Evolutionary conservation across 306 rosid species (phyloP).

Genomic region (Albizia julibrissin): DNA sequence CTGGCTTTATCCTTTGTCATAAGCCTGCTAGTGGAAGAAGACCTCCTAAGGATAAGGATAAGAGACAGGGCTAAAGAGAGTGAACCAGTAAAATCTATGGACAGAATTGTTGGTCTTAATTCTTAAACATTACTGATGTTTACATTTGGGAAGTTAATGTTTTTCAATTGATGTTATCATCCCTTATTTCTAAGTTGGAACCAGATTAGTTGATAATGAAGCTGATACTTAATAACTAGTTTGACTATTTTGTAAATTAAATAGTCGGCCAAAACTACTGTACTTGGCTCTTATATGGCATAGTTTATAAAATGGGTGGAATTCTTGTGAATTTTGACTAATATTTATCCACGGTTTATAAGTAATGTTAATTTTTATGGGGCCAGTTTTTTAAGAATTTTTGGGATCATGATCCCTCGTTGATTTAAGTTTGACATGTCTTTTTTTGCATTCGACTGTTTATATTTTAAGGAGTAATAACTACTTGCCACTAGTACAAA

Average conservation of each 20-base stretch:
- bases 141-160: background rate
- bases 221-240: background rate
- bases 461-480: background rate
- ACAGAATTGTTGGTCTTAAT: no score
- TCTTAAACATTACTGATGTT: background rate
- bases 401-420: background rate
- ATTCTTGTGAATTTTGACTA: background rate
- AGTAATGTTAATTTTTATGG: background rate
- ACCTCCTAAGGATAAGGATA: no score
- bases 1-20: no score
- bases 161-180: background rate
- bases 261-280: background rate
- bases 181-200: background rate
- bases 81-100: background rate
- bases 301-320: background rate
- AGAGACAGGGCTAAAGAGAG: no score
- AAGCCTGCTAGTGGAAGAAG: no score
- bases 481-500: slow-evolving; percentile 3
- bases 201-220: background rate
- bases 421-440: background rate
- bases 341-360: no score
- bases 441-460: background rate
- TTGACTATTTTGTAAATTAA: background rate
- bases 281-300: background rate
- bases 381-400: background rate